Conservation (phyloP, 148 eudicot species). For the Silene conica region DNA sequence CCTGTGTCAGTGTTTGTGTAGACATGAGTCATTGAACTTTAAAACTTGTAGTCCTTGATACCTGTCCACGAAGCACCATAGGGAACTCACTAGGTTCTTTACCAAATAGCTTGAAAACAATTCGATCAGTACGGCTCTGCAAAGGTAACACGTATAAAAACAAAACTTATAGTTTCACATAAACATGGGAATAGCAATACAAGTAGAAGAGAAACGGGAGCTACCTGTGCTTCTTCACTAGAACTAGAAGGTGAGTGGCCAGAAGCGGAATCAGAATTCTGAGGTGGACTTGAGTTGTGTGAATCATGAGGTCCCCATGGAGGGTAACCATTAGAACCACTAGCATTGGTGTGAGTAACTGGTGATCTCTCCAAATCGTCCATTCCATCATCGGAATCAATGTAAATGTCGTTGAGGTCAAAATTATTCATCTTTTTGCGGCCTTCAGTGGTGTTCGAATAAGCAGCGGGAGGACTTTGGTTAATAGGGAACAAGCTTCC, state of each 20-base stretch:
- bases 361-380: slow-evolving; percentile 39
- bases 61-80: slow-evolving; percentile 59
- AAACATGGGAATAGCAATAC: background rate
- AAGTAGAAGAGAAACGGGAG: background rate
- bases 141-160: slow-evolving; percentile 15
- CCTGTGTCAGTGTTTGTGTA: background rate
- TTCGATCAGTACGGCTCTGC: slow-evolving; percentile 80
- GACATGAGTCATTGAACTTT: background rate
- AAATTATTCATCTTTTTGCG: slow-evolving; percentile 43
- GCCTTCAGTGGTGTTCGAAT: slow-evolving; percentile 31
- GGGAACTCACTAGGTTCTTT: slow-evolving; percentile 90
- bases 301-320: slow-evolving; percentile 48
- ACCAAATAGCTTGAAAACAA: slow-evolving; percentile 87
- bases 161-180: background rate
- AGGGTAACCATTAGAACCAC: slow-evolving; percentile 34
- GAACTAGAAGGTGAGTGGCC: slow-evolving; percentile 81
- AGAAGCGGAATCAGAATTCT: slow-evolving; percentile 66
- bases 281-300: slow-evolving; percentile 69
- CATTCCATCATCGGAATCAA: slow-evolving; percentile 62
- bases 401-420: slow-evolving; percentile 70
- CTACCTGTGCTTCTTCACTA: slow-evolving; percentile 83
- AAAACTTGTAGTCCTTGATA: slow-evolving; percentile 16
- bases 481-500: slow-evolving; percentile 28
- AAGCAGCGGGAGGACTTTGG: slow-evolving; percentile 34
- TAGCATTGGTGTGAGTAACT: slow-evolving; percentile 25